A percentile compares a stretch with the other conserved stretches of the same genome.
phyloP scores from a whole-genome alignment of 2,329 filamentous ascomycete species.

The Trichoderma oligosporum region DNA sequence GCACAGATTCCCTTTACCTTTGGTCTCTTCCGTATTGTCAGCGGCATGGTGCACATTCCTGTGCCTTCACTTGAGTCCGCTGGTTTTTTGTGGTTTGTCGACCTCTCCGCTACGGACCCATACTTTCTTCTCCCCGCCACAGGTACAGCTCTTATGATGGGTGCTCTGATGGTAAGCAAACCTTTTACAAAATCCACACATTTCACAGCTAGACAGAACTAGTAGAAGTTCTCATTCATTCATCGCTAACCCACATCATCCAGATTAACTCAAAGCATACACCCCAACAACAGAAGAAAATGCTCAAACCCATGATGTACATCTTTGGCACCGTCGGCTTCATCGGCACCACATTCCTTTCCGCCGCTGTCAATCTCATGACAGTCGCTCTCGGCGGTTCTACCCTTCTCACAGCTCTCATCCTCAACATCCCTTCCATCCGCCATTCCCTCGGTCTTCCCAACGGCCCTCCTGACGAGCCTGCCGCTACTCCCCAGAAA shows the following conservation, averaged over 20 bases:
- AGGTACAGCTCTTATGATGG: conserved; percentile 54
- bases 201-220: too few species aligned
- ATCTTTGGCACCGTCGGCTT: conserved; percentile 44
- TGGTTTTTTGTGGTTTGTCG: conserved; percentile 71
- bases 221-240: neutral
- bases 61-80: conserved; percentile 73
- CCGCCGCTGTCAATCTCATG: conserved; percentile 49
- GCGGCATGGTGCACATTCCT: conserved; percentile 70
- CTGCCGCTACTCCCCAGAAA: neutral
- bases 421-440: conserved; percentile 38
- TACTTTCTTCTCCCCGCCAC: conserved; percentile 67
- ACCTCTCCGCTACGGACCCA: conserved; percentile 75
- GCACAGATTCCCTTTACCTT: conserved; percentile 64
- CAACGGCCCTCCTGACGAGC: conserved; percentile 28
- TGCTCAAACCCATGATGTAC: conserved; percentile 42
- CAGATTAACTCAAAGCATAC: conserved; percentile 38
- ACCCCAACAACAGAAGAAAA: conserved; percentile 32
- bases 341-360: conserved; percentile 45
- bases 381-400: conserved; percentile 39
- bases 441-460: conserved; percentile 40
- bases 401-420: conserved; percentile 35
- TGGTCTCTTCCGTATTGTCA: conserved; percentile 74
- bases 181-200: neutral
- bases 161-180: conserved; percentile 53
- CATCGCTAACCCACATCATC: conserved; percentile 20